Conservation (phyloP, 805 yeast genomes). For the Yarrowia deformans region DNA sequence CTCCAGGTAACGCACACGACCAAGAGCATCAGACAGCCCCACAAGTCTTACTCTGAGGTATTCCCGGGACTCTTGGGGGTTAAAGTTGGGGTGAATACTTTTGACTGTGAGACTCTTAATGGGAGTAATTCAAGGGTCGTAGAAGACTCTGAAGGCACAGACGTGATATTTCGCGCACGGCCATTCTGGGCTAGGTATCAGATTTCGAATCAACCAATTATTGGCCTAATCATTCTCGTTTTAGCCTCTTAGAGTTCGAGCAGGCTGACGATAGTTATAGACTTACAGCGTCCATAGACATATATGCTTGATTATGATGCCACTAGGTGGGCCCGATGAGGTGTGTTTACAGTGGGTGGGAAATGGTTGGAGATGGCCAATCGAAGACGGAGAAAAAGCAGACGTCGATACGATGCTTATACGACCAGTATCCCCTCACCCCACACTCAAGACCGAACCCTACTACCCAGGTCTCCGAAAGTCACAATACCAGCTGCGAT, state of each 20-base stretch:
- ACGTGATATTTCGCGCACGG: no score
- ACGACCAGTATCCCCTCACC: neutral
- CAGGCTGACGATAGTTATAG: slow-evolving; percentile 7
- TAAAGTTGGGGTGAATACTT: slow-evolving; percentile 10
- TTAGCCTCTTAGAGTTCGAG: neutral
- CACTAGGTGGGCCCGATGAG: slow-evolving; percentile 11
- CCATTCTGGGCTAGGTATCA: neutral
- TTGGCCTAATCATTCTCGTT: neutral
- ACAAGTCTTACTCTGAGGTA: neutral
- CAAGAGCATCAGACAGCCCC: neutral
- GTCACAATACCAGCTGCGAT: slow-evolving; percentile 4
- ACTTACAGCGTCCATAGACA: neutral
- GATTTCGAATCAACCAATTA: neutral
- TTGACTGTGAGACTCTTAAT: neutral
- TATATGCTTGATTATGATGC: slow-evolving; percentile 20
- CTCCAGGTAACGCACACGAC: neutral
- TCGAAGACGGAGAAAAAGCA: no score
- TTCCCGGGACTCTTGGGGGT: neutral
- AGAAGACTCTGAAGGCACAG: neutral
- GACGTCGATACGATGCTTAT: no score
- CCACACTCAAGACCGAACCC: no score
- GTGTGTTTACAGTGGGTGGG: neutral
- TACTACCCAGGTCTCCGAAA: neutral
- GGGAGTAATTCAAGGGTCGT: neutral
- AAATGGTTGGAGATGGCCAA: no score